Evolutionary conservation across 192 early-diverging fungal genomes (phyloP), one percentile per base, ranked within the genome.

Genomic region (Dimargaris xerosporica): DNA sequence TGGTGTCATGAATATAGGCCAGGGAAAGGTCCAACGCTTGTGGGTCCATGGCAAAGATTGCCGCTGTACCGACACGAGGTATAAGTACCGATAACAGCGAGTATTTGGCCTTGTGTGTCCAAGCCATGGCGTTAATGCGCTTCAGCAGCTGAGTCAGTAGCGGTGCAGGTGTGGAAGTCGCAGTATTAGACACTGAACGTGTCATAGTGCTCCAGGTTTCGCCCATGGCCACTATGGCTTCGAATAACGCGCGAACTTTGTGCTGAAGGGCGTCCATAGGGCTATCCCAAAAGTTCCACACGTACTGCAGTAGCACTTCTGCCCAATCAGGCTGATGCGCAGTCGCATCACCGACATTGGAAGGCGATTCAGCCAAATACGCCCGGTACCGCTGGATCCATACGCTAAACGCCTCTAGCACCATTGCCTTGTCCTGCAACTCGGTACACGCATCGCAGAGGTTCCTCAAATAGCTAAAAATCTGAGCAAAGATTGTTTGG

Each of bases 381-480:
- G 50, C 9, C 19, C 28, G 21, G 50, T 26, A 28, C 28, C 50
- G 50, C 23, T 28, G 21, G 10, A 52, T 28, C 50, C 50, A 52
- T 11, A 21, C 28, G 23, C 21, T 19, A 21, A 52, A 28, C 11
- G 50, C n/a, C 28, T 52, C 50, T 26, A 52, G 28, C 10, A n/a
- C 28, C 50, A 52, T 11, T 7, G 28, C 50, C n/a, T 28, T 21
- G 50, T 52, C 23, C 3, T 52, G 50, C 15, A 52, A 52, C 21
- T 52, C 50, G 10, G 21, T 21, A 28, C 50, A 52, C 21, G 23
- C 6, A 28, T 52, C 50, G 28, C 9, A 52, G 23, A 52, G 23
- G 28, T 52, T 28, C 23, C 50, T 26, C 28, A 52, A 52, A n/a
- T 52, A 52, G 50, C 10, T 52, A 52, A 52, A 52, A 28, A 52